Evolutionary conservation across 176 grass and related monocot genomes (phyloP), one percentile per base, ranked within the genome.

Genomic region (Stipa capillata): DNA sequence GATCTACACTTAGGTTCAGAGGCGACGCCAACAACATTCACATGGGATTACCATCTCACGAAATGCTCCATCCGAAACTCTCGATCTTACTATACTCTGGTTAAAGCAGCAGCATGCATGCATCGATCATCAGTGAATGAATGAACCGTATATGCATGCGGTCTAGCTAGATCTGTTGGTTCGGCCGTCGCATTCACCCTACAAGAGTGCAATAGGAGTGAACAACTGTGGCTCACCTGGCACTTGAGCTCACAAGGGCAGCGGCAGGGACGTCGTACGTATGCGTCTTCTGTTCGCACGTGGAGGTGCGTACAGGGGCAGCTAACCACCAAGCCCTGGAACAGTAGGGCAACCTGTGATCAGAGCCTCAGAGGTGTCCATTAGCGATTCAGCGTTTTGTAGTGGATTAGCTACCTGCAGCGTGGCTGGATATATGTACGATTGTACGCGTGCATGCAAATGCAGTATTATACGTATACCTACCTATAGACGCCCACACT

Each of bases 331-430:
- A 84, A 61, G 43, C 34, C 37, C 7, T 14, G 41, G 21, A 61
- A 81, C 82, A 81, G 87, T 70, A 32, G 42, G n/a, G 63, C 20
- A 39, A 39, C 87, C 82, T 89, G 87, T 89, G 87, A 89, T 81
- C 53, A 64, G 44, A 7, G n/a, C n/a, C n/a, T n/a, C n/a, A n/a
- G n/a, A 27, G 34, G 31, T 76, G 87, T 85, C 63, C 61, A 64
- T 85, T 85, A 81, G 87, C 77, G 72, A 0, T 37, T 85, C 81
- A 81, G 87, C 77, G 72, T 0, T 37, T 76, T 76, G 82, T 85
- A 70, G 53, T 15, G 45, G 87, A 76, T 80, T 77, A 77, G 18
- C 75, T 44, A 45, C 34, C 2, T 61, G 20, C 49, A 28, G 31
- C 36, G 17, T 3, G 15, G n/a, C n/a, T 41, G 63, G 63, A 42